Evolutionary conservation across 2,329 filamentous ascomycete genomes (phyloP).

Genomic region (Capronia americana): DNA sequence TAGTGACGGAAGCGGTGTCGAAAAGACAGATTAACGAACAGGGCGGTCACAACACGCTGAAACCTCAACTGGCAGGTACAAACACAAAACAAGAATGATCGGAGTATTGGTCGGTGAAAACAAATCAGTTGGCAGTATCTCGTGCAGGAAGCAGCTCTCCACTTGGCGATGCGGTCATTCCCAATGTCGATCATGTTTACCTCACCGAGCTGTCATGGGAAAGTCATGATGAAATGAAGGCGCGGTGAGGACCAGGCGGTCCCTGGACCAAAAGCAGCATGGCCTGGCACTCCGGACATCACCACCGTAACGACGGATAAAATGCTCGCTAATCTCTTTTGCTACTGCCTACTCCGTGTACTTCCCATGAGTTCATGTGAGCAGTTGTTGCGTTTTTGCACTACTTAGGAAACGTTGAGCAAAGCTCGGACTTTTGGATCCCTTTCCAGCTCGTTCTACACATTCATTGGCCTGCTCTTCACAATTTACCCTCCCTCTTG

Average conservation of each 20-base stretch:
- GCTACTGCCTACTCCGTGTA: neutral
- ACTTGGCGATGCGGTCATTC: slow-evolving; percentile 19
- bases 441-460: neutral
- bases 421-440: neutral
- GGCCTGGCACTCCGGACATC: neutral
- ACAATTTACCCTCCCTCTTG: slow-evolving; percentile 43
- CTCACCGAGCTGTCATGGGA: neutral
- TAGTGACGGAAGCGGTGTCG: neutral
- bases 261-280: neutral
- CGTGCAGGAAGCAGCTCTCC: neutral
- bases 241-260: neutral
- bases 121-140: neutral
- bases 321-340: neutral
- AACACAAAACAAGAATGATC: slow-evolving; percentile 8
- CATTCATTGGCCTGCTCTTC: neutral
- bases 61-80: slow-evolving; percentile 1
- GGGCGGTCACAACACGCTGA: neutral
- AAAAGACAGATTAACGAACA: neutral
- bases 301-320: neutral
- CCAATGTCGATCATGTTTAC: slow-evolving; percentile 10
- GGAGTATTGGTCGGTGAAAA: slow-evolving; percentile 36
- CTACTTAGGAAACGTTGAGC: neutral
- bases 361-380: neutral
- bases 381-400: neutral
- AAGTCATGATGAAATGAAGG: slow-evolving; percentile 5